phyloP scores from a whole-genome alignment of 208 protist species.

The Trypanosoma cruzi region DNA sequence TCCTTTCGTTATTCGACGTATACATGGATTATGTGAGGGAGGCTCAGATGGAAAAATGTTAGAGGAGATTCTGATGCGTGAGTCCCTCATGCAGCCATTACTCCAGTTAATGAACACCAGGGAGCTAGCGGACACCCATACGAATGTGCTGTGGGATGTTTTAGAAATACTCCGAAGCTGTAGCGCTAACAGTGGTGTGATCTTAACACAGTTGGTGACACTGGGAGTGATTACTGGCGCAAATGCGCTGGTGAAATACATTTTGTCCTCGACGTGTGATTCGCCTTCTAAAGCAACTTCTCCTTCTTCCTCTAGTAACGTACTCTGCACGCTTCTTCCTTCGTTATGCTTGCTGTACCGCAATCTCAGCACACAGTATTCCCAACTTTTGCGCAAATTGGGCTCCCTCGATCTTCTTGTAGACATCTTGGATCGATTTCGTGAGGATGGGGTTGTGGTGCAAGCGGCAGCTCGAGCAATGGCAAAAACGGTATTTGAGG shows the following conservation, averaged over 20 bases:
- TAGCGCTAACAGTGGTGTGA: conserved; percentile 25
- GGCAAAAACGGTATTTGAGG: conserved; percentile 70
- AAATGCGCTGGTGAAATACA: conserved; percentile 32
- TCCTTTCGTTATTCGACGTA: conserved; percentile 25
- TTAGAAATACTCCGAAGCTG: conserved; percentile 26
- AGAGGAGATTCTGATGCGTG: conserved; percentile 41
- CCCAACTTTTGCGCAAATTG: conserved; percentile 37
- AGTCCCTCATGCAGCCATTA: conserved; percentile 44
- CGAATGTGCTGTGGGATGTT: conserved; percentile 35
- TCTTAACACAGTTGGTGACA: conserved; percentile 37
- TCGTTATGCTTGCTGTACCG: conserved; percentile 39
- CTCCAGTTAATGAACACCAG: conserved; percentile 35
- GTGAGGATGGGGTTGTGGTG: conserved; percentile 36
- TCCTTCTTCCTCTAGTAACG: neutral
- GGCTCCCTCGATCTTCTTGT: conserved; percentile 48
- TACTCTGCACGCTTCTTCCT: conserved; percentile 30
- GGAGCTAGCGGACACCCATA: conserved; percentile 20
- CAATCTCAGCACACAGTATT: conserved; percentile 32
- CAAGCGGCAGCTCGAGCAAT: conserved; percentile 61
- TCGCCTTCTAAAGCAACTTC: conserved; percentile 16
- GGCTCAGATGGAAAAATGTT: conserved; percentile 16
- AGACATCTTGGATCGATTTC: conserved; percentile 38
- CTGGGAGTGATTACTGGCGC: conserved; percentile 37
- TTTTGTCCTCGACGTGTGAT: conserved; percentile 17
- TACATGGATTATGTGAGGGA: conserved; percentile 33